These are phyloP conservation scores for Dissoconium aciculare DNA, from an alignment of 2,329 filamentous ascomycete genomes.

Conservation along the genomic window DNA sequence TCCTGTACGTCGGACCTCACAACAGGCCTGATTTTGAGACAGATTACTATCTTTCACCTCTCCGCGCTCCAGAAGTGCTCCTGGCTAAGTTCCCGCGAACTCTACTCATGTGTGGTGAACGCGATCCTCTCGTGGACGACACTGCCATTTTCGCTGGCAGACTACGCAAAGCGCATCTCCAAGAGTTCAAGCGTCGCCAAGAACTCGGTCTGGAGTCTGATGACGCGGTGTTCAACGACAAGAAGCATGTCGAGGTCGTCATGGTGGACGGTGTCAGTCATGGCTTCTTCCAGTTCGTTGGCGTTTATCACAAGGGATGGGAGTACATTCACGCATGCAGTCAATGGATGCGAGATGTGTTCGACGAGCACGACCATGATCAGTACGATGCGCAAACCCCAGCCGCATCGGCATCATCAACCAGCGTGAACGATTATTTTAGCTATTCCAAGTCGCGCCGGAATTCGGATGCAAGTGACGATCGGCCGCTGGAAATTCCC, in stretches of 20 bases:
- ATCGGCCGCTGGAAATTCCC: constrained; percentile 66
- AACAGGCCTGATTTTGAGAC: constrained; percentile 83
- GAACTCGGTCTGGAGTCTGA: constrained; percentile 40
- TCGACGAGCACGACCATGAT: constrained; percentile 37
- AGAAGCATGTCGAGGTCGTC: constrained; percentile 53
- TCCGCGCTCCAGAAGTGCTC: constrained; percentile 72
- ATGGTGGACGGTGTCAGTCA: constrained; percentile 82
- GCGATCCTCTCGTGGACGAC: constrained; percentile 89
- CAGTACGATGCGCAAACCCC: constrained; percentile 20
- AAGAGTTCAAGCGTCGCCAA: constrained; percentile 39
- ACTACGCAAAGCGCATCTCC: constrained; percentile 60
- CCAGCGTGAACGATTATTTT: constrained; percentile 14
- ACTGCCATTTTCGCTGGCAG: constrained; percentile 91
- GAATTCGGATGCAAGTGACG: constrained; percentile 47
- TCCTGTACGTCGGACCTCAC: constrained; percentile 87
- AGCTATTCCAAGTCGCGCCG: constrained; percentile 8
- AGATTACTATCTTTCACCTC: constrained; percentile 79
- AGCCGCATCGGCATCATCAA: constrained; percentile 7
- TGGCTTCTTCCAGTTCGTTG: constrained; percentile 84
- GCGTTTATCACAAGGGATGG: constrained; percentile 80
- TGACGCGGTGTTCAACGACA: constrained; percentile 45
- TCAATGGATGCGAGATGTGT: constrained; percentile 68
- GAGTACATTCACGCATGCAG: constrained; percentile 67
- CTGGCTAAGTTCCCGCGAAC: constrained; percentile 83
- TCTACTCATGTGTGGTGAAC: constrained; percentile 86